These are phyloP conservation scores for Gracilaria gracilis DNA, from an alignment of 23 red algal genomes.

Conservation along the genomic window DNA sequence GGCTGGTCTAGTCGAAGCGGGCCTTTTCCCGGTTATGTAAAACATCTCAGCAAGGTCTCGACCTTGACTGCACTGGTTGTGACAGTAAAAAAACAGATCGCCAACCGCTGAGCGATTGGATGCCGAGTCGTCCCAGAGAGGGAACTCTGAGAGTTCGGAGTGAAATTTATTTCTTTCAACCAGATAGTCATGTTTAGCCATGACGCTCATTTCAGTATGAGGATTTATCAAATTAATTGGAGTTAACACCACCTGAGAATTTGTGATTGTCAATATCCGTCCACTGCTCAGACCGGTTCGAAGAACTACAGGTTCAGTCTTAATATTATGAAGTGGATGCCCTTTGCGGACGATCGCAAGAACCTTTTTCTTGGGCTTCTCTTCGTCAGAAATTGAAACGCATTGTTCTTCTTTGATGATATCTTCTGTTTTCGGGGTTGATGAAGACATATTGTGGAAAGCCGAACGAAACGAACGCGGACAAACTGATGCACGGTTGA, in stretches of 20 bases:
- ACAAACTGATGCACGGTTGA: no score
- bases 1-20: neutral
- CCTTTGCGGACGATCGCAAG: neutral
- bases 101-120: neutral
- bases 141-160: no score
- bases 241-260: neutral
- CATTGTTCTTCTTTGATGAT: no score
- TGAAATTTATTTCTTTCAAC: neutral
- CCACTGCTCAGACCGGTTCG: neutral
- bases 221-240: slow-evolving; percentile 39
- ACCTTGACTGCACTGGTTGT: neutral
- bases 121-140: neutral
- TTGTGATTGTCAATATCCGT: neutral
- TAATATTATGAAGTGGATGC: neutral
- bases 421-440: no score
- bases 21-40: neutral
- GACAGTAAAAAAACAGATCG: slow-evolving; percentile 37
- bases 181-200: slow-evolving; percentile 15
- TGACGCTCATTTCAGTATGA: neutral
- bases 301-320: neutral
- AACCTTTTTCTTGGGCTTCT: neutral
- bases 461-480: no score
- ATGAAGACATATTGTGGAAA: no score
- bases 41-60: slow-evolving; percentile 51
- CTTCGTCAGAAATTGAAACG: no score